A percentile compares a stretch with the other conserved stretches of the same genome.
phyloP scores from a whole-genome alignment of 495 filamentous ascomycete species.

The Symbiotaphrina buchneri region DNA sequence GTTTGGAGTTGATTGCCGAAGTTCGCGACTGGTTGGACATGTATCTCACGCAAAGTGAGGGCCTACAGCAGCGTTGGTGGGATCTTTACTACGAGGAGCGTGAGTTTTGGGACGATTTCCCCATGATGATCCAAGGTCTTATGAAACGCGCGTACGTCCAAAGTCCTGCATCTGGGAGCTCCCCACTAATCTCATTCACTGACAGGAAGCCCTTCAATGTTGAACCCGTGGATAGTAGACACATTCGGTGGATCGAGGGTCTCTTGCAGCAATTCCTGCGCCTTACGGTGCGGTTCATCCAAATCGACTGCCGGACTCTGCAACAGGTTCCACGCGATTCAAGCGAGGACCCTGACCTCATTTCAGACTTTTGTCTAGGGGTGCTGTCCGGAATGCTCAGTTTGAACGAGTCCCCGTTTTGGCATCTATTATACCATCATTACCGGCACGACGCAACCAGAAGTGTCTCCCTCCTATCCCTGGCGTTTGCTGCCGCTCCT shows the following conservation, averaged over 20 bases:
- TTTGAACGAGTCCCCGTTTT: too few relatives aligned
- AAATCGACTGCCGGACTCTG: slow-evolving; percentile 10
- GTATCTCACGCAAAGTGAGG: slow-evolving; percentile 8
- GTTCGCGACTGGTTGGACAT: slow-evolving; percentile 13
- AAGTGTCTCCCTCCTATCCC: too few relatives aligned
- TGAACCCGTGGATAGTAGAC: not conserved
- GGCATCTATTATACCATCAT: too few relatives aligned
- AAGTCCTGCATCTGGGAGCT: not conserved
- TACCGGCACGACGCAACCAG: too few relatives aligned
- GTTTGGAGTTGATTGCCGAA: slow-evolving; percentile 1
- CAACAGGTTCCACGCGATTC: slow-evolving; percentile 3
- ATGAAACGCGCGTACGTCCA: slow-evolving; percentile 20
- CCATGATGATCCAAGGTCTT: slow-evolving; percentile 18
- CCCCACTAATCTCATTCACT: slow-evolving; percentile 3
- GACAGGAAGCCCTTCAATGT: not conserved
- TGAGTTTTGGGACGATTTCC: slow-evolving; percentile 30
- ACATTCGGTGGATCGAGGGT: slow-evolving; percentile 5
- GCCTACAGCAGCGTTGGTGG: slow-evolving; percentile 8
- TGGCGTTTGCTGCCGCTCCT: too few relatives aligned
- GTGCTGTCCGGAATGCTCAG: slow-evolving; percentile 6
- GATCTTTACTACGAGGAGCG: slow-evolving; percentile 16
- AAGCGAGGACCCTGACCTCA: slow-evolving; percentile 9
- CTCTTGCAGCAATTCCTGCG: slow-evolving; percentile 9
- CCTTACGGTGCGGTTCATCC: slow-evolving; percentile 9
- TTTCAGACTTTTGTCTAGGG: slow-evolving; percentile 10